phyloP scores from a whole-genome alignment of 2,329 filamentous ascomycete genomes.

The Madurella fahalii region DNA sequence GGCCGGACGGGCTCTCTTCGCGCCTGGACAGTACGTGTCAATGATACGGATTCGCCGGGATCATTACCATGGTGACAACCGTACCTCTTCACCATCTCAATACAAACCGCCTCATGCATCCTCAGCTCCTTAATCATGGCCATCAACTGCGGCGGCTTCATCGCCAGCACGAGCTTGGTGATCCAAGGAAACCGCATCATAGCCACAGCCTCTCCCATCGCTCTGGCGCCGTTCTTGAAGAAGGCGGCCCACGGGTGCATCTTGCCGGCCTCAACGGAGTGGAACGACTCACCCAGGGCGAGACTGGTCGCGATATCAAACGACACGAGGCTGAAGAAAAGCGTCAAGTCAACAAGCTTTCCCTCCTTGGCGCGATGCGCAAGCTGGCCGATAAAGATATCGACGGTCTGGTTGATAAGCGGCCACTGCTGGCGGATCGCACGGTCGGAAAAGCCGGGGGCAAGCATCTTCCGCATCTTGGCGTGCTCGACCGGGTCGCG shows the following conservation, averaged over 20 bases:
- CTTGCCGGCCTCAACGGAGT: slow-evolving; percentile 4
- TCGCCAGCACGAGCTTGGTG: slow-evolving; percentile 1
- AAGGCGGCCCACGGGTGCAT: slow-evolving; percentile 9
- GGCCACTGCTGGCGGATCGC: slow-evolving; percentile 9
- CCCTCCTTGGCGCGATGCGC: not conserved
- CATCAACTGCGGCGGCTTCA: slow-evolving; percentile 9
- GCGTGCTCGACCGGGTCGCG: slow-evolving; percentile 10
- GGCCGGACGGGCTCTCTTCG: not conserved
- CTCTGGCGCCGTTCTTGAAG: slow-evolving; percentile 9
- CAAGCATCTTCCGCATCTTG: slow-evolving; percentile 12
- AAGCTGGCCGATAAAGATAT: slow-evolving; percentile 3
- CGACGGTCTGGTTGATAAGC: not conserved
- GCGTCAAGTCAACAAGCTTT: not conserved
- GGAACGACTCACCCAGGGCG: slow-evolving; percentile 3
- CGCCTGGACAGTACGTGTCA: not conserved
- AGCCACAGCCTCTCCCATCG: slow-evolving; percentile 10
- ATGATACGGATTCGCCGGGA: not conserved
- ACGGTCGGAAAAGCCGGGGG: slow-evolving; percentile 9
- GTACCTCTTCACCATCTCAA: slow-evolving; percentile 12
- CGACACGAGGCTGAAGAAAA: not conserved
- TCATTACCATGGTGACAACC: not conserved
- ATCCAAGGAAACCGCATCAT: slow-evolving; percentile 4
- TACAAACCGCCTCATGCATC: slow-evolving; percentile 7
- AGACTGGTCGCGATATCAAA: slow-evolving; percentile 10
- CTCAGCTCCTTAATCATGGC: slow-evolving; percentile 11